phyloP scores from a whole-genome alignment of 1,139 yeast species.

The Pneumocystis wakefieldiae region DNA sequence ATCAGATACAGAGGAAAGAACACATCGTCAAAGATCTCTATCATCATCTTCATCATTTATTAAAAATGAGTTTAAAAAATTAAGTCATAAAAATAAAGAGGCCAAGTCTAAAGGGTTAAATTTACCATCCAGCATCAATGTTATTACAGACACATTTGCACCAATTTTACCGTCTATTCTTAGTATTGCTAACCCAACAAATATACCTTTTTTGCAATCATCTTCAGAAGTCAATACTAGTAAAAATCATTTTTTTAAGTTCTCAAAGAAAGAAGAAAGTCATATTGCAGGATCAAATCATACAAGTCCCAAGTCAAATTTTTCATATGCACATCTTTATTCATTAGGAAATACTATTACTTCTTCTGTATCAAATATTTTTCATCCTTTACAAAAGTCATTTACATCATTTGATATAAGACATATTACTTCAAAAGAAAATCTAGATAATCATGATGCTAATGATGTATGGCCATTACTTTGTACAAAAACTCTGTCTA shows the following conservation, averaged over 20 bases:
- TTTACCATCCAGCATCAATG: not conserved
- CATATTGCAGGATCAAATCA: not conserved
- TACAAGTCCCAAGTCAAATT: not conserved
- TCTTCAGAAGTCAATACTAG: not conserved
- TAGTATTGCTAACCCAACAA: not conserved
- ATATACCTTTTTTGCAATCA: not conserved
- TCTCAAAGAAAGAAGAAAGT: not conserved
- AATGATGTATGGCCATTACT: conserved; percentile 38
- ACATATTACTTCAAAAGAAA: not conserved
- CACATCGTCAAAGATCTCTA: not conserved
- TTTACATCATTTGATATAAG: not conserved
- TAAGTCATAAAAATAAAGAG: not conserved
- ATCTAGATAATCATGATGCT: not conserved
- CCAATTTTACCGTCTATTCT: not conserved
- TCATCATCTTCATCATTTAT: not conserved
- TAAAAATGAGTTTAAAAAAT: not conserved
- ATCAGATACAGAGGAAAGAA: not conserved
- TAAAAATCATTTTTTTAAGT: not conserved
- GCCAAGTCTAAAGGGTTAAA: not conserved
- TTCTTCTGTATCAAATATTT: not conserved
- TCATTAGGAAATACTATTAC: not conserved
- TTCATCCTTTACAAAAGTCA: not conserved
- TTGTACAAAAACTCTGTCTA: conserved; percentile 30
- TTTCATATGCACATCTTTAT: not conserved
- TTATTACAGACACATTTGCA: not conserved